Conservation (phyloP, 75 land plant species). For the Pinus albicaulis region DNA sequence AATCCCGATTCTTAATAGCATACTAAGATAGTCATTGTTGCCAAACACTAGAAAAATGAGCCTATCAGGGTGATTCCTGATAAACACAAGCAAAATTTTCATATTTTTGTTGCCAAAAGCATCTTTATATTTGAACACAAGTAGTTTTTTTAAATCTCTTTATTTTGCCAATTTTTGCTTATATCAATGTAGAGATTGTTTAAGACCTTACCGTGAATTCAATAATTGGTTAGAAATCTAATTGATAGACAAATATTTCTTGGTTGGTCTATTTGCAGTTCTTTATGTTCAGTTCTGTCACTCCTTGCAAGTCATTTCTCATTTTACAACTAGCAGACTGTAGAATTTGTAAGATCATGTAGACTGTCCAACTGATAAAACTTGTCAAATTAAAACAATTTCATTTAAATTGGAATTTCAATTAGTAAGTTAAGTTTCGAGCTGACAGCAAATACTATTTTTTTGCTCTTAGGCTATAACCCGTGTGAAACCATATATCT, state of each 20-base stretch:
- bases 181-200: background rate
- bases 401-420: background rate
- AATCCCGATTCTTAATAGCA: background rate
- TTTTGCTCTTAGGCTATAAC: slow-evolving; percentile 58
- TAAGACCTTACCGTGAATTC: background rate
- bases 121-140: too few species aligned
- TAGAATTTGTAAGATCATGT: background rate
- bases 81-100: background rate
- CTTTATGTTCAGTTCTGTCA: background rate
- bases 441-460: background rate
- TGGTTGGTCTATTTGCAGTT: background rate
- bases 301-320: background rate
- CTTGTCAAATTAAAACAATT: background rate
- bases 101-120: background rate
- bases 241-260: background rate
- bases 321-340: background rate
- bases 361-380: background rate
- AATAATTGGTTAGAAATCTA: background rate
- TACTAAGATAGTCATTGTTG: background rate
- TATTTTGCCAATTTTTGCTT: background rate
- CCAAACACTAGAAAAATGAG: background rate
- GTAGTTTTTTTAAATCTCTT: too few species aligned
- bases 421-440: background rate
- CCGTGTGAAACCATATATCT: slow-evolving; percentile 91
- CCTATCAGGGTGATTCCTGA: background rate